phyloP scores from a whole-genome alignment of 2,329 filamentous ascomycete species.

The Graphilbum ipis-grandicollis region DNA sequence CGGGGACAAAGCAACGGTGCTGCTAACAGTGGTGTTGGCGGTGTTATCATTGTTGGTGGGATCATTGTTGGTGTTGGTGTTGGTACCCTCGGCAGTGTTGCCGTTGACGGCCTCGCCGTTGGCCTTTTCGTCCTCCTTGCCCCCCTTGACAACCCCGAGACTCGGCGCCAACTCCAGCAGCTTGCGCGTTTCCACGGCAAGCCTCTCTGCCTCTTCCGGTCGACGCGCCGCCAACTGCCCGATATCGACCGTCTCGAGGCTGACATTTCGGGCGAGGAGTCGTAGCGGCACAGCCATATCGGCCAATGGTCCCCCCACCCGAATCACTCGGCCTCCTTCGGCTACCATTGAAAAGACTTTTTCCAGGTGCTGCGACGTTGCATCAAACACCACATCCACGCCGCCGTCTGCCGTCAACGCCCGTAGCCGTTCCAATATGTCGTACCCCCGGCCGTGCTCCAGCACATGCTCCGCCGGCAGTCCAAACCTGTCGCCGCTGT shows the following conservation, averaged over 20 bases:
- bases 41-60: too few species aligned
- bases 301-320: too few species aligned
- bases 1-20: not conserved
- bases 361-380: conserved; percentile 19
- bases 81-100: too few species aligned
- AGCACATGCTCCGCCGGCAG: conserved; percentile 19
- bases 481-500: conserved; percentile 5
- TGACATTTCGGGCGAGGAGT: conserved; percentile 9
- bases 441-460: not conserved
- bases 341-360: conserved; percentile 15
- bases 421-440: conserved; percentile 11
- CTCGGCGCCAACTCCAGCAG: conserved; percentile 2
- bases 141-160: not conserved
- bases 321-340: conserved; percentile 9
- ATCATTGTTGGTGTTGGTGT: too few species aligned
- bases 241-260: conserved; percentile 11
- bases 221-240: conserved; percentile 3
- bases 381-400: conserved; percentile 28
- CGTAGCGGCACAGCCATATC: too few species aligned
- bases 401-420: conserved; percentile 15
- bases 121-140: not conserved
- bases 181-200: conserved; percentile 3
- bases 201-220: conserved; percentile 2
- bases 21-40: too few species aligned
- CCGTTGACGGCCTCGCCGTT: not conserved